Base-by-base conservation (phyloP, 768 basidiomycete species). In the Boletus coccyginus region DNA sequence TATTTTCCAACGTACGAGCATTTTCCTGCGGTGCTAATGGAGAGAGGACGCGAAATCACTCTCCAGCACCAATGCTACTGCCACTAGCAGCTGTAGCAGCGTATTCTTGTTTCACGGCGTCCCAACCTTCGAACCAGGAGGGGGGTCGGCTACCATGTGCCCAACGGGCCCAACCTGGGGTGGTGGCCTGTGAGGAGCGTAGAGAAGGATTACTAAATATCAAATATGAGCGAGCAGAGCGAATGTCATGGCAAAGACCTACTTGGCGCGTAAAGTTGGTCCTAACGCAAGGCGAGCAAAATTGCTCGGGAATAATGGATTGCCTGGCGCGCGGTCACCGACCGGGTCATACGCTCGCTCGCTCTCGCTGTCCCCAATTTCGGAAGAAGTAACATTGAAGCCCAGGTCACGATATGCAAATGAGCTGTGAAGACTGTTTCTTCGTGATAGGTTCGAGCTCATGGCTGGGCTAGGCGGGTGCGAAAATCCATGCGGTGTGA, bases 231-330 rank as follows among this genome's bases (percentile, higher is more conserved):
- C 3, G 17, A 46, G 44, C 1, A 42, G 14, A 35, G 24, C 10
- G 19, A 11, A 36, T 19, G 10, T 11, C 39, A 32, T 21, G 10
- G 24, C 5, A 19, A 50, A 39, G n/a, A 69, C 79, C 44, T 62
- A 80, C 80, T 77, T 83, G 17, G 80, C 81, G 14, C 73, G 70
- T 62, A 92, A 72, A 24, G 87, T 91, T 21, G 90, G 90, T 35
- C 81, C 82, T 36, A 80, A 62, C 27, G 82, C 80, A 59, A 93
- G 70, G 52, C 81, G 80, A 33, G 88, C 82, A 70, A 93, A 95
- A 66, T 82, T 90, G 61, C 83, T 87, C 4, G 90, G 89, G 74
- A 95, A 95, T 8, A 93, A 73, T 14, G 91, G 92, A 60, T 85
- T 81, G 0, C 90, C 92, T 2, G 87, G 84, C 1, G 75, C 77